A percentile compares a stretch with the other conserved stretches of the same genome.
Conservation (phyloP, 805 yeast genomes). For the Komagataella phaffii region DNA sequence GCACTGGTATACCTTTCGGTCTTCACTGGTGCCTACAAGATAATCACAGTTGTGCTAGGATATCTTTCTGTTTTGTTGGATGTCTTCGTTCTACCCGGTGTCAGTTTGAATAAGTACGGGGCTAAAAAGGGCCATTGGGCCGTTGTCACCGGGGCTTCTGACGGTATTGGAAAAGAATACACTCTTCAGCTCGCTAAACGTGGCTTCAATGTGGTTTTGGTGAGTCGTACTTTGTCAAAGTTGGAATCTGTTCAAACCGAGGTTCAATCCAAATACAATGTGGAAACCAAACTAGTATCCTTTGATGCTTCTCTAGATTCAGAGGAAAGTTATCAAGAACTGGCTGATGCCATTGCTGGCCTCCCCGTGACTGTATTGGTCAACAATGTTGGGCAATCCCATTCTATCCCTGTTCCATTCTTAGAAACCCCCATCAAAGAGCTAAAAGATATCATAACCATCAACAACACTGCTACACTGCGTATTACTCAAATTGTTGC, state of each 20-base stretch:
- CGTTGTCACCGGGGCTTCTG: constrained; percentile 94
- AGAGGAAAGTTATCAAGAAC: constrained; percentile 37
- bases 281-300: constrained; percentile 54
- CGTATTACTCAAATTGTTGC: constrained; percentile 69
- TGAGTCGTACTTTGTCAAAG: constrained; percentile 75
- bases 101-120: constrained; percentile 53
- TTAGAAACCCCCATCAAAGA: constrained; percentile 66
- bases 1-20: constrained; percentile 25
- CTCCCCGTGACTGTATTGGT: constrained; percentile 63
- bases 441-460: constrained; percentile 65
- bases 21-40: constrained; percentile 49
- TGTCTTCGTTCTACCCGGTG: constrained; percentile 50
- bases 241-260: constrained; percentile 54
- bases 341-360: constrained; percentile 31
- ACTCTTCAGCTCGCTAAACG: constrained; percentile 72
- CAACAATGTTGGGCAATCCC: constrained; percentile 93
- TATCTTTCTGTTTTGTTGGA: constrained; percentile 42
- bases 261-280: constrained; percentile 43
- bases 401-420: constrained; percentile 91
- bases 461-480: constrained; percentile 77
- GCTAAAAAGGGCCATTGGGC: constrained; percentile 73
- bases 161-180: constrained; percentile 93
- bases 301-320: constrained; percentile 66
- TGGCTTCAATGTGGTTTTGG: constrained; percentile 73
- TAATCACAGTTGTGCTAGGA: constrained; percentile 36